Evolutionary conservation across 2,329 filamentous ascomycete species (phyloP), one percentile per base, ranked within the genome.

Genomic region (Gyromitra esculenta): DNA sequence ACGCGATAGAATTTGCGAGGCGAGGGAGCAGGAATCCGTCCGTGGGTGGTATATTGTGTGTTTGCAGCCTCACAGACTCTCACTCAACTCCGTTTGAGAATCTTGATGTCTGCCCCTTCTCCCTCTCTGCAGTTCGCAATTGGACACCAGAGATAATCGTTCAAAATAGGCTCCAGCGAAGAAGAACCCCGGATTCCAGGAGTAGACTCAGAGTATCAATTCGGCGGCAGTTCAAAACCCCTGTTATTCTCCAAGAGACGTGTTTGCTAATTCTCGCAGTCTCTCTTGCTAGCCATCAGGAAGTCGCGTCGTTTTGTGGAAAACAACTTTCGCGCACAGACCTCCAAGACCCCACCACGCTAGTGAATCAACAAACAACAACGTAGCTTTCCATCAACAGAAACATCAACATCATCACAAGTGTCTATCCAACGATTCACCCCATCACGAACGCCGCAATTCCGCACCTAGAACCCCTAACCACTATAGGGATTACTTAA

Each of bases 391-490:
- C 41, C 43, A 50, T 21, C 54, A 41, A 37, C 54, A 52, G 63
- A 35, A 71, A 35, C 21, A 66, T 48, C 52, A 65, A 37, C 15
- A 45, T 21, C 9, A 21, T 56, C 31, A 35, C 7, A 25, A 52
- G 25, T 6, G 39, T 45, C 41, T 13, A 5, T 15, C 8, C 15
- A 6, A 60, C 35, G 2, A 31, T 31, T 31, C 25, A 31, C 13
- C 21, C 39, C 54, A 52, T n/a, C 25, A 18, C 52, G 56, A 9
- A 15, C 43, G 37, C 41, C 21, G n/a, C 11, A 31, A 31, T 31
- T 31, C 64, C 25, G 1, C 56, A 57, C 15, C 35, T 77, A 65
- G 77, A 67, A 54, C 71, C 54, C 80, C 75, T 35, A 21, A 50
- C 21, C 9, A 13, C 7, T 8, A 21, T 43, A 35, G 39, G 21